These are phyloP conservation scores for Entamoeba dispar DNA, from an alignment of 208 protist genomes.

Conservation along the genomic window DNA sequence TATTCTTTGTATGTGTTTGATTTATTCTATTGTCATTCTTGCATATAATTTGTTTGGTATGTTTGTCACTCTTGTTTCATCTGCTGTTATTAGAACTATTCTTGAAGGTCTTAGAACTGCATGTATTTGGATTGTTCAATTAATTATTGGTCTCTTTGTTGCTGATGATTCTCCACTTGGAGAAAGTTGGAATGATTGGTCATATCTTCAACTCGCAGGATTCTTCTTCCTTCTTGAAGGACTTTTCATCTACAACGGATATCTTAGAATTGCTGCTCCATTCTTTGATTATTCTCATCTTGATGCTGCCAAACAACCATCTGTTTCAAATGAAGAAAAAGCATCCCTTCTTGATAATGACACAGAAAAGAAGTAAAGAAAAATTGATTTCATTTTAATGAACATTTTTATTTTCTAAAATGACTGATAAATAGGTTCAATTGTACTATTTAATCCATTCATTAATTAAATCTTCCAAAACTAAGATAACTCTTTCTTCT, in stretches of 20 bases:
- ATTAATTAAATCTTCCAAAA: too few relatives aligned
- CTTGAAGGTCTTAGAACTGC: slow-evolving; percentile 32
- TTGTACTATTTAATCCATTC: too few relatives aligned
- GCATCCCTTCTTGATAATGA: not conserved
- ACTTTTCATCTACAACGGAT: not conserved
- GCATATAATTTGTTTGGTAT: slow-evolving; percentile 35
- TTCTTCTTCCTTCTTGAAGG: slow-evolving; percentile 22
- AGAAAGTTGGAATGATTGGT: slow-evolving; percentile 28
- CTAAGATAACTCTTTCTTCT: too few relatives aligned
- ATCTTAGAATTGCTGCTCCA: not conserved
- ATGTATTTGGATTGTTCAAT: slow-evolving; percentile 29
- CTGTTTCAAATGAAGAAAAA: not conserved
- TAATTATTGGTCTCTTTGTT: slow-evolving; percentile 33
- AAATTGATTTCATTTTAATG: too few relatives aligned
- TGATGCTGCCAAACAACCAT: not conserved
- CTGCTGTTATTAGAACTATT: slow-evolving; percentile 32
- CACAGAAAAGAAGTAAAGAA: not conserved
- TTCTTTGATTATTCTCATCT: not conserved
- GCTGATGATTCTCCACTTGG: slow-evolving; percentile 20
- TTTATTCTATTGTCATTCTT: slow-evolving; percentile 30
- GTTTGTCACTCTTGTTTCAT: slow-evolving; percentile 28
- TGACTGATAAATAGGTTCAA: too few relatives aligned
- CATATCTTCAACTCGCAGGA: slow-evolving; percentile 31
- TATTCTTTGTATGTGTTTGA: not conserved
- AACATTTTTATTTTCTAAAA: too few relatives aligned